These are phyloP conservation scores for Pythium aphanidermatum DNA, from an alignment of 352 stramenopile species.

Conservation along the genomic window DNA sequence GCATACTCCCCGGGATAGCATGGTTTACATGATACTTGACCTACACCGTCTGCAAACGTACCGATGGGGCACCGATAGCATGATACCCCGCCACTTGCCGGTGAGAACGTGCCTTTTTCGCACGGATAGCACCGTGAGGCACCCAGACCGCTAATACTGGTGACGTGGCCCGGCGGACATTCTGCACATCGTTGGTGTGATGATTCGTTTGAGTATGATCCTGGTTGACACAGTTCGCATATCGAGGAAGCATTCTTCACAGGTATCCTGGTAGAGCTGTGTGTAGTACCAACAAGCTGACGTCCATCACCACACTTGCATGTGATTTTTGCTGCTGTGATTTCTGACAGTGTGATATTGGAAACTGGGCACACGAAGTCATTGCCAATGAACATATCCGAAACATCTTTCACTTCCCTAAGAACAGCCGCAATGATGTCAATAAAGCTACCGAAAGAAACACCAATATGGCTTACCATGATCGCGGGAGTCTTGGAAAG, in stretches of 20 bases:
- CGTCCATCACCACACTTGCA: conserved; percentile 13
- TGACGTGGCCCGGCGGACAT: conserved; percentile 29
- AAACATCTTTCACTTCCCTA: background rate
- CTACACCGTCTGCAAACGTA: conserved; percentile 22
- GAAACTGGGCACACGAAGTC: conserved; percentile 19
- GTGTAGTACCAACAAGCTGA: too few relatives aligned
- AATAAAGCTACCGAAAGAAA: background rate
- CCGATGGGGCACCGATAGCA: conserved; percentile 28
- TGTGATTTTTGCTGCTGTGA: conserved; percentile 7
- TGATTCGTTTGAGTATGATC: conserved; percentile 40
- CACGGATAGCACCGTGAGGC: conserved; percentile 30
- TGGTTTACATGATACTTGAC: conserved; percentile 24
- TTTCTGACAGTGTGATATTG: background rate
- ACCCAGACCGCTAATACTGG: background rate
- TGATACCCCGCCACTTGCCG: conserved; percentile 18
- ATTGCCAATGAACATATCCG: conserved; percentile 19
- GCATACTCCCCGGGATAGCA: conserved; percentile 41
- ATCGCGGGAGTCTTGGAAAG: conserved; percentile 5
- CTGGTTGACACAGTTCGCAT: conserved; percentile 30
- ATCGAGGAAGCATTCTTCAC: conserved; percentile 6
- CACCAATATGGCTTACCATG: conserved; percentile 9
- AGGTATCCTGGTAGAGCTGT: too few relatives aligned
- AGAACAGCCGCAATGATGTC: background rate
- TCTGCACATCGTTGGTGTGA: conserved; percentile 32
- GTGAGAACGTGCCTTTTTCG: conserved; percentile 36